Conservation (phyloP, 345 rosid species). For the Geranium brycei region DNA sequence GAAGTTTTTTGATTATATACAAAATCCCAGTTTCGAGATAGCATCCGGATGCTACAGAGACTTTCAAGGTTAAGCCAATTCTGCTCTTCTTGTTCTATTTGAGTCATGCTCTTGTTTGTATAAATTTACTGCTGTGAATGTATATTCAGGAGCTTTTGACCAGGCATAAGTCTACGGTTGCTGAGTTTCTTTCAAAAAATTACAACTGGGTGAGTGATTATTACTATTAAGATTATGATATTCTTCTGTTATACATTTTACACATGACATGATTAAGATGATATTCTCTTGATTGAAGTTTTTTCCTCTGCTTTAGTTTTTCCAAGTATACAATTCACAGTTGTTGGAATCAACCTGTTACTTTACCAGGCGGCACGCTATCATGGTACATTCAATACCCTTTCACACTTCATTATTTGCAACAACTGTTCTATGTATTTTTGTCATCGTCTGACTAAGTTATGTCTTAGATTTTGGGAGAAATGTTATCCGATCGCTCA, state of each 20-base stretch:
- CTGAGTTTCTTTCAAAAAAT: slow-evolving; percentile 14
- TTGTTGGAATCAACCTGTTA: slow-evolving; percentile 14
- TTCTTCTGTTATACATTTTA: too few species aligned
- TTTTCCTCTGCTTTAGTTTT: slow-evolving; percentile 6
- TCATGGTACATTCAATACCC: slow-evolving; percentile 9
- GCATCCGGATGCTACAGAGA: slow-evolving; percentile 26
- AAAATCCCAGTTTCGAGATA: slow-evolving; percentile 22
- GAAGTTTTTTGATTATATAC: slow-evolving; percentile 22
- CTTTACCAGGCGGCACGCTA: slow-evolving; percentile 12
- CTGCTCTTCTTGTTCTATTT: not conserved
- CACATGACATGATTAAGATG: too few species aligned
- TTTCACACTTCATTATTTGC: not conserved
- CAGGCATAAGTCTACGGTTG: slow-evolving; percentile 18
- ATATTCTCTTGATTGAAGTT: too few species aligned
- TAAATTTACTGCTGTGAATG: not conserved
- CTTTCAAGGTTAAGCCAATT: slow-evolving; percentile 16
- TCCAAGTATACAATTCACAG: slow-evolving; percentile 10
- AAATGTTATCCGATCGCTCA: slow-evolving; percentile 46
- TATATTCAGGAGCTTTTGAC: slow-evolving; percentile 11
- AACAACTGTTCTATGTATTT: too few species aligned
- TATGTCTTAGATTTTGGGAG: slow-evolving; percentile 13
- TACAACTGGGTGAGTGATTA: slow-evolving; percentile 13
- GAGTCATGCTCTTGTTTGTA: not conserved
- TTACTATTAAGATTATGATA: too few species aligned
- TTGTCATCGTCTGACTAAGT: too few species aligned